These are phyloP conservation scores for Nepenthes mirabilis DNA, from an alignment of 148 eudicot genomes.

Conservation along the genomic window DNA sequence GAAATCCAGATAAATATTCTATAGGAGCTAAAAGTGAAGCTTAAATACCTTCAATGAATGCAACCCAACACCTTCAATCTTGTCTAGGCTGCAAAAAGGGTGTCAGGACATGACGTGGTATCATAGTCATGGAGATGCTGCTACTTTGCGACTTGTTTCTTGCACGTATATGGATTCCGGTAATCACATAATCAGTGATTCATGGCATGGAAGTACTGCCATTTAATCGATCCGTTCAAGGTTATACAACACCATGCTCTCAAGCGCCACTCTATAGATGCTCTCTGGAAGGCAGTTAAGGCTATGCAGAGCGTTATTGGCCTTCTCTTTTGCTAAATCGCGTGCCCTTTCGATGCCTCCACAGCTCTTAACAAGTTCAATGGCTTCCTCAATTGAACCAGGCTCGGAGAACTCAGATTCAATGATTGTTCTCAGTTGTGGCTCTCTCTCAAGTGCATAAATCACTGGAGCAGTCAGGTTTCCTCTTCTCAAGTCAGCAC, in stretches of 20 bases:
- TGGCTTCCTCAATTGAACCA: slow-evolving; percentile 70
- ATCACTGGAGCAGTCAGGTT: slow-evolving; percentile 88
- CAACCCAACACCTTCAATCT: too few relatives aligned
- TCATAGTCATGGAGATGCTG: too few relatives aligned
- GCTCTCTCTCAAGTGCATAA: slow-evolving; percentile 55
- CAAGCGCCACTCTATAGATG: slow-evolving; percentile 39
- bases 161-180: neutral
- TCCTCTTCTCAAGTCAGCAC: slow-evolving; percentile 78
- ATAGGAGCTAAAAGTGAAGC: too few relatives aligned
- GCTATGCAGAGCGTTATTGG: slow-evolving; percentile 41
- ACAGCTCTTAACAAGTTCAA: slow-evolving; percentile 42
- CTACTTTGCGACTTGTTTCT: neutral
- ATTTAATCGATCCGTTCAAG: slow-evolving; percentile 61
- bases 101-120: too few relatives aligned
- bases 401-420: slow-evolving; percentile 76
- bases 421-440: slow-evolving; percentile 56
- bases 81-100: too few relatives aligned
- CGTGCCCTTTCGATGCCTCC: slow-evolving; percentile 80
- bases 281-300: slow-evolving; percentile 66
- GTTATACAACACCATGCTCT: slow-evolving; percentile 73
- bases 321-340: slow-evolving; percentile 60
- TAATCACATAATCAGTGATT: neutral
- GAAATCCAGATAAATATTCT: too few relatives aligned
- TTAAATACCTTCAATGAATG: too few relatives aligned
- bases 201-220: neutral